Evolutionary conservation across 306 rosid genomes (phyloP).

Genomic region (Prunus armeniaca): DNA sequence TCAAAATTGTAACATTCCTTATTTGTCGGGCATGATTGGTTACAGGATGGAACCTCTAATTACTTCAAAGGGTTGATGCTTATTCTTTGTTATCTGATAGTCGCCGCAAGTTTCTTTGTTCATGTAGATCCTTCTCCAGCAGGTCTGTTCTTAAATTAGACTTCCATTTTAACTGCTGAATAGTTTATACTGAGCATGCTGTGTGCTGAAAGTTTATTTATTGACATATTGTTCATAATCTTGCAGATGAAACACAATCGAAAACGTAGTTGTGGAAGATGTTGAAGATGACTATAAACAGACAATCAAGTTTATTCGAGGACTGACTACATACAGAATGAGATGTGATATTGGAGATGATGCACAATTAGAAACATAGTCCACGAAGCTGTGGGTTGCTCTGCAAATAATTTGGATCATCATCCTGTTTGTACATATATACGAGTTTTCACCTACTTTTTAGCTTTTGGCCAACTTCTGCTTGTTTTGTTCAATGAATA

Average conservation of each 20-base stretch:
- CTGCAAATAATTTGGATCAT: constrained; percentile 3
- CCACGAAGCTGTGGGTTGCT: neutral
- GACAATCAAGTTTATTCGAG: neutral
- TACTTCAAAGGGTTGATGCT: constrained; percentile 83
- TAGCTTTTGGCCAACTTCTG: neutral
- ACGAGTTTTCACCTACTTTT: neutral
- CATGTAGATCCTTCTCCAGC: constrained; percentile 50
- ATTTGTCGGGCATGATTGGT: constrained; percentile 7
- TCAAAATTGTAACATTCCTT: neutral
- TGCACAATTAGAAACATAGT: neutral
- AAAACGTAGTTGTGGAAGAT: constrained; percentile 10
- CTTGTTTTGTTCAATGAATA: constrained; percentile 17
- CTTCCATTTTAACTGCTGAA: neutral
- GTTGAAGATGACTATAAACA: neutral
- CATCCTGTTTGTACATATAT: constrained; percentile 20
- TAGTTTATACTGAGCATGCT: neutral
- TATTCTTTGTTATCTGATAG: constrained; percentile 76
- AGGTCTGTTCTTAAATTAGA: constrained; percentile 16
- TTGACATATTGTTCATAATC: neutral
- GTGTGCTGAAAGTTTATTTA: neutral
- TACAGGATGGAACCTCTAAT: constrained; percentile 83
- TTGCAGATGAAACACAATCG: constrained; percentile 15
- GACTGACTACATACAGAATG: neutral
- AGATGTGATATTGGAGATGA: constrained; percentile 14
- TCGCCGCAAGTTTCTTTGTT: constrained; percentile 78